Evolutionary conservation across 2,329 filamentous ascomycete species (phyloP).

Genomic region (Cercospora brassicicola): DNA sequence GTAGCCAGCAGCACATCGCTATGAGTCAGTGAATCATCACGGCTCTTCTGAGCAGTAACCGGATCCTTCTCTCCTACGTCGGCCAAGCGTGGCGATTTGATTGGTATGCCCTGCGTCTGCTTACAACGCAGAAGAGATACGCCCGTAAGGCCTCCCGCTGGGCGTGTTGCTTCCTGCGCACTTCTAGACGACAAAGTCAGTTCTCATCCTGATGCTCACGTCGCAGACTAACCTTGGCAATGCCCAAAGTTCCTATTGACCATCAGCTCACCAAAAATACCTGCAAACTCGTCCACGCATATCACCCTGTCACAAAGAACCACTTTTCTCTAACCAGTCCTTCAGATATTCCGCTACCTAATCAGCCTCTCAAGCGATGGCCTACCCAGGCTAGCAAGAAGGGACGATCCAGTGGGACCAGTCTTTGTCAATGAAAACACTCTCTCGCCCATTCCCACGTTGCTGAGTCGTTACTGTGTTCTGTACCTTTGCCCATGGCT

Average conservation of each 20-base stretch:
- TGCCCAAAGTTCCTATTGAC: neutral
- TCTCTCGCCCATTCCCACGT: neutral
- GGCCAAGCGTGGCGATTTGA: too few relatives aligned
- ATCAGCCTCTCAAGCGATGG: neutral
- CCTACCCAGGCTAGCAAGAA: neutral
- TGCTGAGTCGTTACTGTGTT: neutral
- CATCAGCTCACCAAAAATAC: neutral
- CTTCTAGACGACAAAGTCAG: neutral
- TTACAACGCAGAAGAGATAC: too few relatives aligned
- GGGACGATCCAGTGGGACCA: neutral
- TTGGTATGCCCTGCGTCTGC: too few relatives aligned
- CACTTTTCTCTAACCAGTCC: slow-evolving; percentile 2
- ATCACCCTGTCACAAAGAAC: neutral
- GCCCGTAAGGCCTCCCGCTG: too few relatives aligned
- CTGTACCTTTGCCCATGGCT: slow-evolving; percentile 2
- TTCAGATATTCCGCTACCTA: slow-evolving; percentile 11
- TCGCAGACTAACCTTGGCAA: neutral
- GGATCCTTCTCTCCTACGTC: too few relatives aligned
- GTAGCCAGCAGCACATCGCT: too few relatives aligned
- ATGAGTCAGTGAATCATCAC: too few relatives aligned
- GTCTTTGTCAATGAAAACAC: neutral
- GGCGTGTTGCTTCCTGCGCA: too few relatives aligned
- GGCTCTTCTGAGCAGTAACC: too few relatives aligned
- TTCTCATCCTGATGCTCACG: neutral
- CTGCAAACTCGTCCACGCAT: neutral